A percentile compares a stretch with the other conserved stretches of the same genome.
These are phyloP conservation scores for Peniophora sp. DNA, from an alignment of 1,284 basidiomycete genomes.

Conservation along the genomic window DNA sequence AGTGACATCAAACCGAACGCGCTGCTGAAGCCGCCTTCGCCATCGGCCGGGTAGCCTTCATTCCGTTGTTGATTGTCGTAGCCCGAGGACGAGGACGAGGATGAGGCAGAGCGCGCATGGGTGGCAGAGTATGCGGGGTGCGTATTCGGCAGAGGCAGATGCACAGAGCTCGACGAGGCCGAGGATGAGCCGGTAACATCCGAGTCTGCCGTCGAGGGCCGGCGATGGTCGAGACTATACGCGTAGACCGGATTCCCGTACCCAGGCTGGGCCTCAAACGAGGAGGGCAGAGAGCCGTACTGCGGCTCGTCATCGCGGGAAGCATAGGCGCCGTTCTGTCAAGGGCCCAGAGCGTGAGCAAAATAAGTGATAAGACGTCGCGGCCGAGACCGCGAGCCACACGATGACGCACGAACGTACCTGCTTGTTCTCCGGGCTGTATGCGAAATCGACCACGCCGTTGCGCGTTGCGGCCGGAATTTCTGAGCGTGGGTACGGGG, in stretches of 20 bases:
- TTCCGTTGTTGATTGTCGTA: not conserved
- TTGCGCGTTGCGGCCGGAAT: not conserved
- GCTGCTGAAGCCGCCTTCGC: conserved; percentile 40
- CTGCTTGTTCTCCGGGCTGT: not conserved
- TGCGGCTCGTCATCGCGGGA: conserved; percentile 1
- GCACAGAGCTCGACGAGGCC: conserved; percentile 32
- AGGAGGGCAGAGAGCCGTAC: not conserved
- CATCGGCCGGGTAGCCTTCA: conserved; percentile 1
- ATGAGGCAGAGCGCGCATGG: not conserved
- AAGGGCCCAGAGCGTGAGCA: not conserved
- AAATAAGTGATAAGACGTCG: not conserved
- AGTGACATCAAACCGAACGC: conserved; percentile 67
- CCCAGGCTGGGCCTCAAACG: not conserved
- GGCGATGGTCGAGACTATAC: conserved; percentile 5
- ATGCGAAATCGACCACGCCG: not conserved
- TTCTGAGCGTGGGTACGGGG: not conserved
- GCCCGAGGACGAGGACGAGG: conserved; percentile 2
- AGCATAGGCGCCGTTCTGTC: too few species aligned
- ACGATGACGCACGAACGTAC: not conserved
- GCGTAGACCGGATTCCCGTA: not conserved
- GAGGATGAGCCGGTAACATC: conserved; percentile 20
- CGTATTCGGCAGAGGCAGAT: conserved; percentile 25
- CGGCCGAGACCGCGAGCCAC: not conserved
- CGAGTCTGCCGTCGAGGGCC: not conserved
- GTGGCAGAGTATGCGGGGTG: not conserved